Evolutionary conservation across 805 yeast genomes (phyloP), one percentile per base, ranked within the genome.

Genomic region (Zygosaccharomyces bisporus): DNA sequence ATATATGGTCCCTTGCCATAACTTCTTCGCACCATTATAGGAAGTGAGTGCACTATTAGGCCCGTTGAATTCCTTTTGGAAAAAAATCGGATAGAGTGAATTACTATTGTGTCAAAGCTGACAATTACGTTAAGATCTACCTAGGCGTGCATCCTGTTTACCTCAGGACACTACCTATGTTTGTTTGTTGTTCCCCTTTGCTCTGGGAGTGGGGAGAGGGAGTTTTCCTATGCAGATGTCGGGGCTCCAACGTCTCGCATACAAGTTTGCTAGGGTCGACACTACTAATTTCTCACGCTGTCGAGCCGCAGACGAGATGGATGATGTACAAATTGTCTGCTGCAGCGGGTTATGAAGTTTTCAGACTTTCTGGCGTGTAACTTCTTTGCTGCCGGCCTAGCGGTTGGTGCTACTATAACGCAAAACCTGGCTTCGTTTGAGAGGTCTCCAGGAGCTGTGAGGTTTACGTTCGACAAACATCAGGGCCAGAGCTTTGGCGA

Each of bases 381-480:
- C 31, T 27, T 27, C 31, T 13, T 27, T 12, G 31, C 14, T 13
- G 31, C 31, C 3, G 7, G 31, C 31, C 16, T 27, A 13, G 31
- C 31, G 16, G 16, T n/a, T 27, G 31, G 31, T 12, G 31, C 31
- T 27, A n/a, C 31, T 27, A 13, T 27, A 13, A 27, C 14, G n/a
- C 16, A 27, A 12, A 27, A 27, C 13, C n/a, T 13, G 16, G 14
- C 16, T 6, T 3, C 31, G 3, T 10, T 27, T n/a, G 31, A n/a
- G 6, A 27, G 16, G 31, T 37, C 40, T n/a, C 40, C 32, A 3
- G 10, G 30, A 20, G 21, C 30, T 13, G 20, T 56, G 3, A 47
- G 43, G 19, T 31, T 58, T 27, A 40, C 51, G 4, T 61, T 61
- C 34, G 55, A 56, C 38, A 61, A 60, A 36, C 38, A 48, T 2